phyloP scores from a whole-genome alignment of 768 basidiomycete species.

The Kwoniella sp. region DNA sequence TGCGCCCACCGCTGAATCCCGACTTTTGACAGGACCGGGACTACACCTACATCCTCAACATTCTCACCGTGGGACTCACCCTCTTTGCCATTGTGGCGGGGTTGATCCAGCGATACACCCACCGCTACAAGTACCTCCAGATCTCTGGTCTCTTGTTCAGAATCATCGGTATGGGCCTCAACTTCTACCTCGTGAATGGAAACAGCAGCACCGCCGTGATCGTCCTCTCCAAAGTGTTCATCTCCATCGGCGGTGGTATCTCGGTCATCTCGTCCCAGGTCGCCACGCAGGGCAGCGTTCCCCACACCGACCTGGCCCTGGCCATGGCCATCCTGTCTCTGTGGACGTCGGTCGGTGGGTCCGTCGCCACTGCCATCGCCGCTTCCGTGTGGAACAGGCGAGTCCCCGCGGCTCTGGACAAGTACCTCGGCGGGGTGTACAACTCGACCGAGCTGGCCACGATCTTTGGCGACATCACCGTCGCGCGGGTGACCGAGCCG shows the following conservation, averaged over 20 bases:
- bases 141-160: conserved; percentile 37
- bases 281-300: conserved; percentile 50
- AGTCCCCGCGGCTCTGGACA: conserved; percentile 25
- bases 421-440: conserved; percentile 33
- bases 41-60: conserved; percentile 25
- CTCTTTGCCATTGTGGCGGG: conserved; percentile 43
- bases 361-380: conserved; percentile 49
- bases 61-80: conserved; percentile 29
- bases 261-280: conserved; percentile 48
- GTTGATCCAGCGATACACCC: conserved; percentile 33
- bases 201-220: conserved; percentile 36
- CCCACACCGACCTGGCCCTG: conserved; percentile 50
- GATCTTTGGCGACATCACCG: conserved; percentile 39
- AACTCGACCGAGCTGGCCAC: conserved; percentile 38
- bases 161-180: conserved; percentile 39
- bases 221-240: conserved; percentile 42
- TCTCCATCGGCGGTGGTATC: conserved; percentile 42
- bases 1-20: not conserved
- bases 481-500: conserved; percentile 40
- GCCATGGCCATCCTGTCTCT: conserved; percentile 50
- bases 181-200: conserved; percentile 19
- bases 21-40: conserved; percentile 8
- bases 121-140: conserved; percentile 47
- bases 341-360: conserved; percentile 51
- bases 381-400: conserved; percentile 41